phyloP scores from a whole-genome alignment of 2,329 filamentous ascomycete species.

The Arthroderma uncinatum region DNA sequence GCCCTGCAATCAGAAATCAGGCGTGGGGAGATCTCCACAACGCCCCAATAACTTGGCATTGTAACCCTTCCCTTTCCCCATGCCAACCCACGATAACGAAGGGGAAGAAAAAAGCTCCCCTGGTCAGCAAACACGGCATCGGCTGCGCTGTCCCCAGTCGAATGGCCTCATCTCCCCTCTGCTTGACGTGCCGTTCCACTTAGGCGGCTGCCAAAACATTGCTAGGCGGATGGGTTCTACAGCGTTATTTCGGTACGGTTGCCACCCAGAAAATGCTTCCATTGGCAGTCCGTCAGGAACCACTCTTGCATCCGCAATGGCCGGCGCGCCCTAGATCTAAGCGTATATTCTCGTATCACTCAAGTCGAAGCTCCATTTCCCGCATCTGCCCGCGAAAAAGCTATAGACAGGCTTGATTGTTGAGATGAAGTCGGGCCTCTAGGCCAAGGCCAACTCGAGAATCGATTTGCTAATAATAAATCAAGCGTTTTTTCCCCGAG shows the following conservation, averaged over 20 bases:
- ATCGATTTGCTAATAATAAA: conserved; percentile 3
- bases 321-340: background rate
- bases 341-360: conserved; percentile 3
- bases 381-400: conserved; percentile 2
- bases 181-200: background rate
- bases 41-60: conserved; percentile 9
- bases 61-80: conserved; percentile 7
- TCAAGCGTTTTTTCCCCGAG: background rate
- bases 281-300: background rate
- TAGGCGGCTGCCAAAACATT: background rate
- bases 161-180: background rate
- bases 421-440: background rate
- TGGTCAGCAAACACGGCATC: background rate
- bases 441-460: background rate
- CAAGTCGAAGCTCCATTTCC: background rate
- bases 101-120: background rate
- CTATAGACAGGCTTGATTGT: background rate
- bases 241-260: background rate
- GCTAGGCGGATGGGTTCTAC: background rate
- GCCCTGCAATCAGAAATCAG: background rate
- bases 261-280: background rate
- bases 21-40: conserved; percentile 4
- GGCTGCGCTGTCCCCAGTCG: conserved; percentile 1
- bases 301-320: background rate
- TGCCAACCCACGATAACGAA: background rate